These are phyloP conservation scores for Rubus parviflorus DNA, from an alignment of 306 rosid species.

Conservation along the genomic window DNA sequence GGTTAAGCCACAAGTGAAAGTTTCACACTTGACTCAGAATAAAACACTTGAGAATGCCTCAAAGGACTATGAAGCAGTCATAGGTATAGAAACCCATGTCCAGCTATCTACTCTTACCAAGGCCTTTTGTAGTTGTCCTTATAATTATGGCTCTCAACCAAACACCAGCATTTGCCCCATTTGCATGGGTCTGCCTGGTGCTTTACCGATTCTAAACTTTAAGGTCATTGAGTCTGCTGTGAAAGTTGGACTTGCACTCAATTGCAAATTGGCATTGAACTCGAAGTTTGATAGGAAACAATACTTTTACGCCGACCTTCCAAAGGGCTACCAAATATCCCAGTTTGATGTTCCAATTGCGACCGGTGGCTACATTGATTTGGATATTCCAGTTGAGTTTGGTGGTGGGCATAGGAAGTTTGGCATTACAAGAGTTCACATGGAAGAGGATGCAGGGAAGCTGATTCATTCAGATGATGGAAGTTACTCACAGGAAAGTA, in stretches of 20 bases:
- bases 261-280: conserved; percentile 70
- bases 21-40: conserved; percentile 46
- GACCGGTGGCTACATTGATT: conserved; percentile 62
- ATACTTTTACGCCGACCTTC: conserved; percentile 92
- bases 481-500: conserved; percentile 66
- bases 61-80: conserved; percentile 72
- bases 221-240: conserved; percentile 76
- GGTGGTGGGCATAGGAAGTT: conserved; percentile 91
- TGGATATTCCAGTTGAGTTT: conserved; percentile 81
- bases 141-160: conserved; percentile 74
- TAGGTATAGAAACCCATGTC: conserved; percentile 92
- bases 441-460: conserved; percentile 99
- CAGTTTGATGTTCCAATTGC: conserved; percentile 97
- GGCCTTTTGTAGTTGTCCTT: conserved; percentile 87
- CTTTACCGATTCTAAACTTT: conserved; percentile 81
- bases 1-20: conserved; percentile 41
- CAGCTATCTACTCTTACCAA: conserved; percentile 88
- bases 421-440: conserved; percentile 96
- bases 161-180: conserved; percentile 74
- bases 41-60: conserved; percentile 50
- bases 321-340: conserved; percentile 95
- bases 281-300: conserved; percentile 97
- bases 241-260: conserved; percentile 80
- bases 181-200: conserved; percentile 97
- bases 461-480: conserved; percentile 81